phyloP scores from a whole-genome alignment of 371 early-diverging fungal species.

The Lichtheimia hyalospora region DNA sequence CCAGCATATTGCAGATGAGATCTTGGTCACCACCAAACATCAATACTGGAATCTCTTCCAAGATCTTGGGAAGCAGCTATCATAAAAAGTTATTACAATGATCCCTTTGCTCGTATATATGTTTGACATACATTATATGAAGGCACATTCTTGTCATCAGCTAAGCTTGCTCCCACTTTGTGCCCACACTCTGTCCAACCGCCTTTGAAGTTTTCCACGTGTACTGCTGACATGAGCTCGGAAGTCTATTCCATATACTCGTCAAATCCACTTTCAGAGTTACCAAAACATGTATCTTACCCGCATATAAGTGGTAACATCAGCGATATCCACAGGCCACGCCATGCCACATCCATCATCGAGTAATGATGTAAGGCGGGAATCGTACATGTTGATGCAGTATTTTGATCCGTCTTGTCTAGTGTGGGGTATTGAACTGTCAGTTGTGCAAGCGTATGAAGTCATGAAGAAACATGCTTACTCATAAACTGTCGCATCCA shows the following conservation, averaged over 20 bases:
- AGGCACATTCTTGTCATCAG: constrained; percentile 48
- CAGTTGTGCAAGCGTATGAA: too few species aligned
- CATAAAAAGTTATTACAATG: background rate
- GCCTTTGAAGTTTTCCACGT: constrained; percentile 45
- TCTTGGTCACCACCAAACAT: constrained; percentile 79
- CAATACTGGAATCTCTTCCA: constrained; percentile 55
- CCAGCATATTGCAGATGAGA: constrained; percentile 79
- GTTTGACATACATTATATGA: constrained; percentile 34
- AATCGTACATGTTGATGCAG: constrained; percentile 86
- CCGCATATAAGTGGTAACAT: constrained; percentile 62
- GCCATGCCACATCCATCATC: constrained; percentile 58
- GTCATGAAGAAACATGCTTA: constrained; percentile 11
- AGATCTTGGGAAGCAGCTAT: constrained; percentile 52
- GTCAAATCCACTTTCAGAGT: background rate
- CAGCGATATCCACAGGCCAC: constrained; percentile 74
- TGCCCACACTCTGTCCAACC: constrained; percentile 72
- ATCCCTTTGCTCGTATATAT: background rate
- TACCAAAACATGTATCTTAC: constrained; percentile 27
- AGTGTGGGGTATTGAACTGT: too few species aligned
- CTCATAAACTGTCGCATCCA: constrained; percentile 32
- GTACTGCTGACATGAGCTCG: constrained; percentile 59
- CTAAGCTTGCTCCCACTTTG: constrained; percentile 46
- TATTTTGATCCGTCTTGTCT: constrained; percentile 14
- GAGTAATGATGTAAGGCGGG: constrained; percentile 60
- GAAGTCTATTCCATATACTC: constrained; percentile 30